phyloP scores from a whole-genome alignment of 2,329 filamentous ascomycete genomes.

The Colletotrichum coccodes region DNA sequence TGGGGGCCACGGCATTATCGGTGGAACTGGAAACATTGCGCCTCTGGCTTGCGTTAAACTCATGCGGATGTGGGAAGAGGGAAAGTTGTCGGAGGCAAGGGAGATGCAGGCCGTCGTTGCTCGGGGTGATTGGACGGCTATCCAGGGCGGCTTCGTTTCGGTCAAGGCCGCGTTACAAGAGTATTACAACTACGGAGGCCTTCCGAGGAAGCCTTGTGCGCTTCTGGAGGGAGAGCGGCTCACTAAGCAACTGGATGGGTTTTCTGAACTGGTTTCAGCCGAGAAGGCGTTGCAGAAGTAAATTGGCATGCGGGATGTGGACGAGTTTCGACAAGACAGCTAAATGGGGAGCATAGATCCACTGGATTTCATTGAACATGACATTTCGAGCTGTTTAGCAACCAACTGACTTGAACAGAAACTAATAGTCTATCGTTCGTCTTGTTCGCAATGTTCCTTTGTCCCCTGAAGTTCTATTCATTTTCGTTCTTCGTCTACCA shows the following conservation, averaged over 20 bases:
- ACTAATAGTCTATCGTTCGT: too few relatives aligned
- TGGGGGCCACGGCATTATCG: constrained; percentile 78
- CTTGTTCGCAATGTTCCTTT: too few relatives aligned
- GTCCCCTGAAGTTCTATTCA: too few relatives aligned
- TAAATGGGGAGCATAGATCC: neutral
- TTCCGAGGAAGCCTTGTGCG: constrained; percentile 61
- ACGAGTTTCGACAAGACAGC: neutral
- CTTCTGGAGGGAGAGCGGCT: constrained; percentile 40
- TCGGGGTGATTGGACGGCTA: constrained; percentile 75
- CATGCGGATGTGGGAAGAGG: constrained; percentile 67
- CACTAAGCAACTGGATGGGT: constrained; percentile 39
- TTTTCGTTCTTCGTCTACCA: too few relatives aligned
- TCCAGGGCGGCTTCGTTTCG: constrained; percentile 74
- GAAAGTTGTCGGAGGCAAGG: constrained; percentile 67
- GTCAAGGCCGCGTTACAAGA: constrained; percentile 73
- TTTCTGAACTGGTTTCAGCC: constrained; percentile 40
- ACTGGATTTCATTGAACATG: neutral
- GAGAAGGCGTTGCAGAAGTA: constrained; percentile 35
- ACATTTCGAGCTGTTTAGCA: too few relatives aligned
- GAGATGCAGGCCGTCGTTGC: constrained; percentile 73
- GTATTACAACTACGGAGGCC: constrained; percentile 73
- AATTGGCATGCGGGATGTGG: neutral
- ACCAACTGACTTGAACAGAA: too few relatives aligned
- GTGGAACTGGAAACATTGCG: constrained; percentile 76
- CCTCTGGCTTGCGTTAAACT: constrained; percentile 73